Evolutionary conservation across 2,329 filamentous ascomycete genomes (phyloP), one percentile per base, ranked within the genome.

Genomic region (Fusarium pseudograminearum): DNA sequence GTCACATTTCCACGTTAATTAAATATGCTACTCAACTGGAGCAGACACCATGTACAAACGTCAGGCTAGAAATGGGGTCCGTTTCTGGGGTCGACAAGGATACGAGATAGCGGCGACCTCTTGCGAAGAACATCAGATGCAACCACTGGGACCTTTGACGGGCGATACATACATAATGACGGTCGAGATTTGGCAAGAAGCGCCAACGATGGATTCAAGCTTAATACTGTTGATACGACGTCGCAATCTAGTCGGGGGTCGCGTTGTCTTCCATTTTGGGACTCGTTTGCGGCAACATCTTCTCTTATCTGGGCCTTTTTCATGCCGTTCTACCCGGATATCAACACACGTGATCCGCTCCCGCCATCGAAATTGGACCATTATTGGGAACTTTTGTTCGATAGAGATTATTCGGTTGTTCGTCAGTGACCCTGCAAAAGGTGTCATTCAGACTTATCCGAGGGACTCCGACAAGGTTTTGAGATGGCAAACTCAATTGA

Each of bases 331-430:
- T 50, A 65, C 20, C 61, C 61, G 61, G 45, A 41, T 41, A 36
- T 20, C 5, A 24, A 18, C 40, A 40, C 60, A 42, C 60, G 61
- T 65, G 60, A 63, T 26, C 5, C 34, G 22, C 14, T 20, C 18
- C 18, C 31, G 30, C 38, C 45, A 51, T 64, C 47, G 45, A 51
- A 64, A 45, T 20, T 33, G 26, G 59, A 40, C 5, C 33, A 31
- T 46, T 18, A 22, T n/a, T 11, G 22, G 61, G 61, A 65, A 65
- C 61, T 65, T 65, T 65, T 65, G 61, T 40, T 65, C 7, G 24
- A 20, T 15, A 31, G 22, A n/a, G 31, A 52, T 30, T 41, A 24
- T 51, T 28, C 38, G 51, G 24, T 31, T 28, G n/a, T 46, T 65
- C 60, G 61, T 64, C 51, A 65, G 33, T 31, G 34, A 51, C 52